A percentile compares a stretch with the other conserved stretches of the same genome.
phyloP scores from a whole-genome alignment of 129 eudicot species.

The Flaveria ramosissima region DNA sequence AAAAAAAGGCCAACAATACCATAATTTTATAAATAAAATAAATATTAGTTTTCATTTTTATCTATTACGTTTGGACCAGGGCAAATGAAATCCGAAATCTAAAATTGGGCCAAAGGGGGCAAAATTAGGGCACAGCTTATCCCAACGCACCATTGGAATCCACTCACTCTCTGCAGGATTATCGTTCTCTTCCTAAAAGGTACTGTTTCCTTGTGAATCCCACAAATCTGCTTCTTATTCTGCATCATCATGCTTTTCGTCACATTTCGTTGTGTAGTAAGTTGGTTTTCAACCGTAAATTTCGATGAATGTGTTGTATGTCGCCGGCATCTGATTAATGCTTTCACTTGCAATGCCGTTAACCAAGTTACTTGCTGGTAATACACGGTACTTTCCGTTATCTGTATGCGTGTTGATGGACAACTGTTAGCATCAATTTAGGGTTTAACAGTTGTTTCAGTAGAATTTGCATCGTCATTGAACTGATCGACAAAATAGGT shows the following conservation, averaged over 20 bases:
- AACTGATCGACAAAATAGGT: not conserved
- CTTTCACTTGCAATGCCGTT: conserved; percentile 33
- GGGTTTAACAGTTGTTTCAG: conserved; percentile 24
- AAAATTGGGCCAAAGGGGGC: conserved; percentile 35
- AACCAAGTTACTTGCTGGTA: not conserved
- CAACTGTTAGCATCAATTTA: conserved; percentile 12
- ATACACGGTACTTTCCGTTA: not conserved
- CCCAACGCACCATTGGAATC: conserved; percentile 13
- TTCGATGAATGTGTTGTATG: conserved; percentile 14
- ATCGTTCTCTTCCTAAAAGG: conserved; percentile 25
- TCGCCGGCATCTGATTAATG: conserved; percentile 4
- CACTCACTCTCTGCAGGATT: not conserved
- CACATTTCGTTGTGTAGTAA: conserved; percentile 15
- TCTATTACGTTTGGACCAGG: conserved; percentile 24
- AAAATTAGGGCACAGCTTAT: conserved; percentile 50
- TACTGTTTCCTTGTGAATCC: conserved; percentile 18
- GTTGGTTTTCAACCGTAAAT: not conserved
- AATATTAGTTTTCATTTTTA: no score
- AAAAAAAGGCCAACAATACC: no score
- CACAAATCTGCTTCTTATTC: not conserved
- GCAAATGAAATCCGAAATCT: not conserved
- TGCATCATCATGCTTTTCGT: not conserved
- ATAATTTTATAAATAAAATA: no score
- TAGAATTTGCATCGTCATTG: conserved; percentile 5
- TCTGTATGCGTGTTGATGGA: not conserved